Base-by-base conservation (phyloP, 495 filamentous ascomycete species). In the Friedmanniomyces simplex region DNA sequence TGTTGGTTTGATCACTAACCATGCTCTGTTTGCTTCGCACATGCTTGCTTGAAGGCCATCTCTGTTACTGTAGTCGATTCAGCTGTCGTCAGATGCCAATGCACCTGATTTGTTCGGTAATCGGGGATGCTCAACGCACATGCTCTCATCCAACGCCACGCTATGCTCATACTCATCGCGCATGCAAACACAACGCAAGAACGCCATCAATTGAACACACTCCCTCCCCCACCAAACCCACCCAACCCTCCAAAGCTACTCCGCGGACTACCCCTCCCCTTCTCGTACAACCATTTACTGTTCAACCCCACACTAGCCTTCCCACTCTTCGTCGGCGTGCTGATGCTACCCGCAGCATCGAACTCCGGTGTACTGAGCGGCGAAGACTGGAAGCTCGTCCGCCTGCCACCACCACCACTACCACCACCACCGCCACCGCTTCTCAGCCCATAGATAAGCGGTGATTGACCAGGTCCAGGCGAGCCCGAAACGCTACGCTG, bases 231-330 rank as follows among this genome's bases (percentile, higher is more conserved):
- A 18, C 54, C 54, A 42, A 57, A 57, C 7, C 45, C 54, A 37
- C 34, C 18, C 7, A 57, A 32, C 45, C 54, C 54, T 21, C 46
- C 47, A 14, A 52, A 30, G 30, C 59, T 68, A 39, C 66, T 66
- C 12, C 75, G 65, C 43, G 72, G 71, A 50, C 73, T 78, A 42
- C 67, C 72, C 60, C 81, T 76, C 22, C 74, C 76, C 68, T 83
- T 84, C 69, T 98, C 88, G 71, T 95, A 98, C 41, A 96, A 71
- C 91, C 91, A 98, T 72, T 86, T 89, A 69, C 80, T 95, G 63
- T 87, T 95, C 63, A 96, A 66, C 13, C 79, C 77, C 39, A 96
- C 76, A 52, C 78, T 86, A 25, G 79, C 80, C 36, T 84, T 77
- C 71, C 85, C 89, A 22, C 79, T 67, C 16, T 75, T 66, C 6